Percentiles rank a stretch among this genome's conserved stretches.
These are phyloP conservation scores for Tetracladium setigerum DNA, from an alignment of 495 filamentous ascomycete genomes.

Conservation along the genomic window DNA sequence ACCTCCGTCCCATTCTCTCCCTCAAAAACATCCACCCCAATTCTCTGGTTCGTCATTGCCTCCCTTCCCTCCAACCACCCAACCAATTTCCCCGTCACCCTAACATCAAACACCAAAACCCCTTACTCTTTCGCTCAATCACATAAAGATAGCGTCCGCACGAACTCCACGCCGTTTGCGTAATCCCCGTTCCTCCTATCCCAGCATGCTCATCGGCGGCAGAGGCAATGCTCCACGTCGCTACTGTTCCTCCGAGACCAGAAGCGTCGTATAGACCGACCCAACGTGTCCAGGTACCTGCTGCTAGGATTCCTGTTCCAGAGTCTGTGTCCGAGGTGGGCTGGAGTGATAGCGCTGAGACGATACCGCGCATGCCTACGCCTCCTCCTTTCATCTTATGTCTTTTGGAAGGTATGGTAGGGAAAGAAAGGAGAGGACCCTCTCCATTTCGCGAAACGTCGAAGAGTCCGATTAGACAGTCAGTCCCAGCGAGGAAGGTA, in stretches of 20 bases:
- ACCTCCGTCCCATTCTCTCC: slow-evolving; percentile 55
- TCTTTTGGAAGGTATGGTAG: slow-evolving; percentile 69
- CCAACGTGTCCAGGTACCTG: slow-evolving; percentile 72
- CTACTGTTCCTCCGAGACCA: slow-evolving; percentile 56
- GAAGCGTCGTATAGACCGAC: slow-evolving; percentile 69
- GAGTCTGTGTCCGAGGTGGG: slow-evolving; percentile 23
- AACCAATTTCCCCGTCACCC: slow-evolving; percentile 61
- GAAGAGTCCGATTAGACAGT: slow-evolving; percentile 68
- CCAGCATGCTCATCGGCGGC: slow-evolving; percentile 25
- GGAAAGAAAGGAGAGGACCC: slow-evolving; percentile 52
- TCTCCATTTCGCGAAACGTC: slow-evolving; percentile 61
- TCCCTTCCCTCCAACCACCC: slow-evolving; percentile 63
- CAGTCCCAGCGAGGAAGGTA: slow-evolving; percentile 64
- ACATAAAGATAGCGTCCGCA: slow-evolving; percentile 85
- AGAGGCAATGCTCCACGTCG: slow-evolving; percentile 51
- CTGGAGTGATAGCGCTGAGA: slow-evolving; percentile 54
- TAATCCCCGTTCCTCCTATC: slow-evolving; percentile 61
- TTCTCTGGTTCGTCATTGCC: slow-evolving; percentile 66
- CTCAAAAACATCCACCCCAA: slow-evolving; percentile 63
- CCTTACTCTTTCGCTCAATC: slow-evolving; percentile 71
- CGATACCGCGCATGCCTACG: slow-evolving; percentile 75
- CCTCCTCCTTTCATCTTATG: slow-evolving; percentile 62
- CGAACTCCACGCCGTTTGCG: slow-evolving; percentile 69
- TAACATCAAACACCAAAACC: slow-evolving; percentile 75
- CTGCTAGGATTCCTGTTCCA: slow-evolving; percentile 57